Evolutionary conservation across 345 rosid species (phyloP), one percentile per base, ranked within the genome.

Genomic region (Crucihimalaya himalaica): DNA sequence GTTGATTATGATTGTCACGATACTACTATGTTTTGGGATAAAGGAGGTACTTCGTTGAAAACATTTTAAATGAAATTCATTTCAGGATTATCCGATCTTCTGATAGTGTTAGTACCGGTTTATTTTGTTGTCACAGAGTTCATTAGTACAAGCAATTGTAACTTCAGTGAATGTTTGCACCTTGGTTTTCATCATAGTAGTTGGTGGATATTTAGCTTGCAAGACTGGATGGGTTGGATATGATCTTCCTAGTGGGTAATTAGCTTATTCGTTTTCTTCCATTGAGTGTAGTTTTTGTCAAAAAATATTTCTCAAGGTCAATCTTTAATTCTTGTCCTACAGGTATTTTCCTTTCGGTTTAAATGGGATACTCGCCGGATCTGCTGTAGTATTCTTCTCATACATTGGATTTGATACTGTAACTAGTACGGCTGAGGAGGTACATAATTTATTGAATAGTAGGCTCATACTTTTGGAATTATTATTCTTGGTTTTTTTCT

Each of bases 1-100:
- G 68, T 80, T 92, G 64, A 90, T 92, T 58, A 25, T 92, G 43
- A 46, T 86, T 43, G 94, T 89, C 72, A 92, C 94, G 0, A 78
- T 86, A 81, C 86, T 92, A 28, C 80, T 92, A 70, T 92, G 97
- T 54, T 83, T 86, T 43, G 97, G 97, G 70, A 89, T 92, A 70
- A 92, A 92, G 80, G 97, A 92, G 97, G 97, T 92, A 79, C 62
- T 32, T 18, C 34, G 50, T 29, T 31, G 15, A 18, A 67, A 37
- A 6, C 19, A 37, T 20, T 46, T 35, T 0, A 2, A 19, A 52
- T 63, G 21, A 23, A 16, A 28, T 34, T 74, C 51, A 8, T 63
- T 63, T 32, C 66, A 37, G 16, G 63, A 35, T 29, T 10, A 2
- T 78, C n/a, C 43, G 68, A 45, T 63, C 1, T 45, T 68, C 13